Conservation (phyloP, 2,329 filamentous ascomycete genomes). For the Bipolaris oryzae region DNA sequence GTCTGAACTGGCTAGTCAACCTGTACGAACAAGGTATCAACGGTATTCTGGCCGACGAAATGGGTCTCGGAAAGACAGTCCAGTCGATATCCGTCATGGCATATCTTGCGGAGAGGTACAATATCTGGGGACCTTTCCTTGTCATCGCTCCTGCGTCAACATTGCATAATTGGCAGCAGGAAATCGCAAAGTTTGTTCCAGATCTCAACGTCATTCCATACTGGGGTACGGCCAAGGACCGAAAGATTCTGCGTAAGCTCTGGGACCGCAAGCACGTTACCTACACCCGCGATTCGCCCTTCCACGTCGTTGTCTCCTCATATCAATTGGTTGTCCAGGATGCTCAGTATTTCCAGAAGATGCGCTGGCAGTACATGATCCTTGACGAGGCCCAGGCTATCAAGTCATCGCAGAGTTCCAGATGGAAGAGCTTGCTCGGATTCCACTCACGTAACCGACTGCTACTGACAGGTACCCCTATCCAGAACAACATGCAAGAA, state of each 20-base stretch:
- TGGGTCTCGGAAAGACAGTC: constrained; percentile 99
- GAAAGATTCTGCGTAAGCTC: constrained; percentile 96
- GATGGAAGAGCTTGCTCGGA: constrained; percentile 93
- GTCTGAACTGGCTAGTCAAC: constrained; percentile 98
- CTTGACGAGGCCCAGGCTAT: constrained; percentile 98
- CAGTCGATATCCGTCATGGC: constrained; percentile 99
- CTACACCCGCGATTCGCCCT: constrained; percentile 89
- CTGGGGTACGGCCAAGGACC: constrained; percentile 92
- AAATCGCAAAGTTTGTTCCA: constrained; percentile 93
- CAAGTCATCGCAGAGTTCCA: constrained; percentile 94
- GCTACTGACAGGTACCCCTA: constrained; percentile 92
- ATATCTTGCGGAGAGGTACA: constrained; percentile 94
- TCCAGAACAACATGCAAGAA: constrained; percentile 99
- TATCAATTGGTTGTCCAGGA: constrained; percentile 97
- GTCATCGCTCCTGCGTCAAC: constrained; percentile 97
- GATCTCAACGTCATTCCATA: constrained; percentile 95
- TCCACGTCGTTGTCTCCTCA: constrained; percentile 95
- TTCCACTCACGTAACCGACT: constrained; percentile 96
- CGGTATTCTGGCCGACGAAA: constrained; percentile 96
- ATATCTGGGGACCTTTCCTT: constrained; percentile 97
- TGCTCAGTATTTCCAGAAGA: constrained; percentile 97
- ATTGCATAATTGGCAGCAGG: constrained; percentile 98
- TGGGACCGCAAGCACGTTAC: constrained; percentile 98
- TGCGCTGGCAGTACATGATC: constrained; percentile 99
- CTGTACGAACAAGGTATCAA: constrained; percentile 99